A percentile compares a stretch with the other conserved stretches of the same genome.
Conservation (phyloP, 805 yeast genomes). For the Starmera quercuum region DNA sequence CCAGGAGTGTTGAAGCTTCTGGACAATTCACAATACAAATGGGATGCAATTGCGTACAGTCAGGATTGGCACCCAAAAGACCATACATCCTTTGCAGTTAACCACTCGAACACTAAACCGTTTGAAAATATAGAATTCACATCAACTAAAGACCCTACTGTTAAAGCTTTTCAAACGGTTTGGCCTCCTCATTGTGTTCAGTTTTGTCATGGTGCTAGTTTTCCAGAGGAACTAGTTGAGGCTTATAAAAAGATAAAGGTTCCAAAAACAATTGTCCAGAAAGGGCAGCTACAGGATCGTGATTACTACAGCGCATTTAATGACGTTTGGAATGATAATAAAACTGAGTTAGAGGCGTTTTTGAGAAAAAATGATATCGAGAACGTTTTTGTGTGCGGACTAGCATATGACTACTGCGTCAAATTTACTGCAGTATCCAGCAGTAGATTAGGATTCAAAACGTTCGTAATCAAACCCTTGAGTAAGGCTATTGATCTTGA, state of each 20-base stretch:
- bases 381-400: constrained; percentile 67
- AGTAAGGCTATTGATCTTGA: constrained; percentile 49
- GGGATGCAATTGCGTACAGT: constrained; percentile 65
- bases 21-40: constrained; percentile 31
- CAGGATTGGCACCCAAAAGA: constrained; percentile 84
- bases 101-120: constrained; percentile 42
- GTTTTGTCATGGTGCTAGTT: constrained; percentile 54
- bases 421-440: constrained; percentile 69
- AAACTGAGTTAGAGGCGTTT: constrained; percentile 53
- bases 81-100: constrained; percentile 79
- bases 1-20: constrained; percentile 42
- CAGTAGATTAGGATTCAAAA: constrained; percentile 49
- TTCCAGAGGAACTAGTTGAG: constrained; percentile 43
- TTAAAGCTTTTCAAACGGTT: constrained; percentile 35
- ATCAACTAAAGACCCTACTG: constrained; percentile 37
- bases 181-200: constrained; percentile 96
- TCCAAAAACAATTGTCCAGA: constrained; percentile 43
- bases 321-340: constrained; percentile 68
- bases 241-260: constrained; percentile 25
- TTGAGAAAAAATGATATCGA: constrained; percentile 41
- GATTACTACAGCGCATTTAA: constrained; percentile 86
- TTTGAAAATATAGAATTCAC: constrained; percentile 40
- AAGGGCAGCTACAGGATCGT: constrained; percentile 65
- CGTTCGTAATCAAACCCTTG: constrained; percentile 52
- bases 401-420: constrained; percentile 87